Evolutionary conservation across 2,329 filamentous ascomycete species (phyloP), one percentile per base, ranked within the genome.

Genomic region (Phialophora verrucosa): DNA sequence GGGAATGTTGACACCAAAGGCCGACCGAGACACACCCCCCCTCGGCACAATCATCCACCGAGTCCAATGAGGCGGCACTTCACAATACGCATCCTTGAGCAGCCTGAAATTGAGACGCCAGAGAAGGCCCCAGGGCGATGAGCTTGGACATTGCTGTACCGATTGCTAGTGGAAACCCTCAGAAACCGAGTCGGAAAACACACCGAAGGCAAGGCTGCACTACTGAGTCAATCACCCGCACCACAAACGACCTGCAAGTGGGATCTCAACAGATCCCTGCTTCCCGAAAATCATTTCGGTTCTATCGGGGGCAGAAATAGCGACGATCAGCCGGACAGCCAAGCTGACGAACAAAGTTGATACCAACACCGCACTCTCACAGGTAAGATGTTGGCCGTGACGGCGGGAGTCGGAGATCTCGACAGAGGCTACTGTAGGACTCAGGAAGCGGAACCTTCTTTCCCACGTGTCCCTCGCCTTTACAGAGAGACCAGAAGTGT

Each of bases 41-140:
- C 49, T 65, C 58, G 63, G 63, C 59, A 49, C 29, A 58, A 56
- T 65, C 63, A 56, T 51, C 27, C 42, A 12, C 63, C 63, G 63
- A 61, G 11, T 17, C 53, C 53, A 55, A 35, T 55, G n/a, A 55
- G 14, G 8, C 17, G 38, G 38, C 38, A 3, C 14, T 44, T 7
- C 2, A 20, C 7, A 12, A 17, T 5, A n/a, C 7, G 38, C 38
- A 44, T 44, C 38, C 6, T n/a, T n/a, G 38, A 44, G 17, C 38
- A 44, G n/a, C 17, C 38, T 17, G 38, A 17, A 42, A 20, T 23
- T 53, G 49, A 53, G 11, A 25, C 23, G 27, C 20, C 23, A 53
- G 23, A 10, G 20, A 27, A 23, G 10, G 1, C 23, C 23, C 4
- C n/a, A 20, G n/a, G 25, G 49, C n/a, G 20, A 51, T 23, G 7